Base-by-base conservation (phyloP, 2,329 filamentous ascomycete species). In the Fusarium pininemorale region DNA sequence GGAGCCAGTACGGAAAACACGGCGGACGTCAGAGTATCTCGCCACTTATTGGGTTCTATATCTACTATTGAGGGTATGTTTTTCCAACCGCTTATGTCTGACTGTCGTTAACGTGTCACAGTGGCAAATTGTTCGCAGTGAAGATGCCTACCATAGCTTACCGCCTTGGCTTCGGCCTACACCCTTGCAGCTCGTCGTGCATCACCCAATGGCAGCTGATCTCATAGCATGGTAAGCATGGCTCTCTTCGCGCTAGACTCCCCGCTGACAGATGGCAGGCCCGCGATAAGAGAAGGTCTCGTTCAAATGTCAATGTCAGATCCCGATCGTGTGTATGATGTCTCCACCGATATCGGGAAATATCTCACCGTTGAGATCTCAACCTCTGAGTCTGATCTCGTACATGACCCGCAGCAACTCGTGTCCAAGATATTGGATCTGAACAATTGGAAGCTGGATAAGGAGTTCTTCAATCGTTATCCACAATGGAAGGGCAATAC, bases 241-340 rank as follows among this genome's bases (percentile, higher is more conserved):
- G 11, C 12, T 12, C 24, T 24, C 32, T 30, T 8, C 7, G 4
- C 12, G 22, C 9, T 42, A 24, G 14, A 14, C 28, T 24, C 26
- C 4, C 7, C 8, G 10, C 20, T 50, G 16, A 56, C n/a, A 16
- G 4, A 18, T 28, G 5, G 1, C 12, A 67, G 64, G 64, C 64
- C 64, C 1, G 58, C 53, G 5, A 67, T 67, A 26, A 22, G 64
- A 45, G 64, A 67, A 37, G 64, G 59, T 3, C 58, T 67, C 1
- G 56, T 67, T 15, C 58, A 63, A 20, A 67, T 67, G 58, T 67
- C 58, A 20, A 45, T 63, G 22, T 47, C 51, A 24, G 64, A 67
- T 35, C 32, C 58, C 3, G 38, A 54, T 26, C 38, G 32, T 2
- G 16, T 62, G 15, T 32, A 67, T 6, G 64, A 67, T n/a, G 50